These are phyloP conservation scores for apple (Malus domestica) DNA, from an alignment of 306 rosid genomes.

Conservation along the genomic window ASM211411v1 NC_041793.1:31998501-31999000, in stretches of 20 bases:
- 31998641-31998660: slow-evolving; percentile 94
- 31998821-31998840: slow-evolving; percentile 7
- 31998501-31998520: not conserved
- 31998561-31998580: not conserved
- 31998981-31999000: not conserved
- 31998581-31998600: slow-evolving; percentile 7
- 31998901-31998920: slow-evolving; percentile 55
- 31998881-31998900: slow-evolving; percentile 47
- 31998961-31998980: not conserved
- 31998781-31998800: not conserved
- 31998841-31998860: slow-evolving; percentile 7
- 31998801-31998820: not conserved
- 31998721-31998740: slow-evolving; percentile 46
- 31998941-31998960: slow-evolving; percentile 33
- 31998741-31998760: slow-evolving; percentile 53
- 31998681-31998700: slow-evolving; percentile 6
- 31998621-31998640: slow-evolving; percentile 89
- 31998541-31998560: slow-evolving; percentile 15
- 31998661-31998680: slow-evolving; percentile 61
- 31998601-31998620: slow-evolving; percentile 90
- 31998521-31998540: slow-evolving; percentile 17
- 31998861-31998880: slow-evolving; percentile 40
- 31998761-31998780: slow-evolving; percentile 43
- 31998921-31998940: slow-evolving; percentile 59
- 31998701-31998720: slow-evolving; percentile 30